phyloP scores from a whole-genome alignment of 73 alveolate genomes.

The Uronychia setigera region DNA sequence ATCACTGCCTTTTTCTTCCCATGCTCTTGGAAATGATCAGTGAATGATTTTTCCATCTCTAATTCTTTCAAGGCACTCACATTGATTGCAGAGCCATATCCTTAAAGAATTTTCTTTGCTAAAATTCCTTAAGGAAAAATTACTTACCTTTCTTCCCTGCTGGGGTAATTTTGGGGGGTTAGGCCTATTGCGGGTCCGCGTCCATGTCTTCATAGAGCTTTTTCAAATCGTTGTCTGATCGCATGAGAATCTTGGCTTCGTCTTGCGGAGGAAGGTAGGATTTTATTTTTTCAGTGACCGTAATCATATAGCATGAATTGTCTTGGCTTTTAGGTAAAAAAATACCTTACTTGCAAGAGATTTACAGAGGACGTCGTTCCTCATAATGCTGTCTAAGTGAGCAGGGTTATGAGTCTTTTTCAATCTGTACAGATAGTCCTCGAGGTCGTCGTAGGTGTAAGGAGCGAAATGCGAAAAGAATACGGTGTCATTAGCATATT shows the following conservation, averaged over 20 bases:
- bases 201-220: conserved; percentile 8
- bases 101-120: neutral
- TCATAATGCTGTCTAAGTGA: neutral
- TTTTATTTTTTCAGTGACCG: conserved; percentile 49
- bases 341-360: conserved; percentile 37
- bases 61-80: conserved; percentile 12
- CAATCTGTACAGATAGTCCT: conserved; percentile 23
- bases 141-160: neutral
- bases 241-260: conserved; percentile 25
- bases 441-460: conserved; percentile 80
- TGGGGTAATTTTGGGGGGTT: neutral
- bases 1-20: conserved; percentile 74
- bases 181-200: neutral
- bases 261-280: conserved; percentile 41
- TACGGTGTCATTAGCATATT: conserved; percentile 86
- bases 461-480: conserved; percentile 94
- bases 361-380: conserved; percentile 51
- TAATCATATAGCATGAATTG: conserved; percentile 44
- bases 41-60: neutral
- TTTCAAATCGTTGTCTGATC: conserved; percentile 1
- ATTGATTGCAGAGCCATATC: neutral
- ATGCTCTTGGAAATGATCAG: conserved; percentile 49
- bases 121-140: neutral
- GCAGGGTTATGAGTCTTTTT: conserved; percentile 18
- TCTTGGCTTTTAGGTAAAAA: neutral